phyloP scores from a whole-genome alignment of 345 rosid genomes.

The Tarenaya hassleriana region DNA sequence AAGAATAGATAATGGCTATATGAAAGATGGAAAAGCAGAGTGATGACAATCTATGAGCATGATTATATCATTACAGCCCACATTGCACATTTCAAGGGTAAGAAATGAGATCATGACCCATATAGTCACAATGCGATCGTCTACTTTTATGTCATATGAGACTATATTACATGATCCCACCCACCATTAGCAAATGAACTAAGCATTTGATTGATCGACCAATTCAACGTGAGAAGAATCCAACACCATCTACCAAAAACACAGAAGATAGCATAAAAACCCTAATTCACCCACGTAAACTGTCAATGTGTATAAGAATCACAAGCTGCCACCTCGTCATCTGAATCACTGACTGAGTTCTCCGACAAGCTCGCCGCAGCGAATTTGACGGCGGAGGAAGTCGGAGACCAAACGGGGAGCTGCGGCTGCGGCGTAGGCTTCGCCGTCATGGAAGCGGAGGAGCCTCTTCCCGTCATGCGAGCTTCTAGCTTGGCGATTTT shows the following conservation, averaged over 20 bases:
- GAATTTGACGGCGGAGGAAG: conserved; percentile 44
- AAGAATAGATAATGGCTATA: no score
- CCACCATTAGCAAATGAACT: not conserved
- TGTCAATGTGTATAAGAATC: not conserved
- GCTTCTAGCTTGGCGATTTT: conserved; percentile 99
- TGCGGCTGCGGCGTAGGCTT: conserved; percentile 30
- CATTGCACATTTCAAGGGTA: no score
- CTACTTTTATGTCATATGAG: no score
- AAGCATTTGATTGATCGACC: not conserved
- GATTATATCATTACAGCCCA: no score
- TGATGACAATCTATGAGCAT: no score
- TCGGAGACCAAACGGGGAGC: conserved; percentile 46
- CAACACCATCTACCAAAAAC: no score
- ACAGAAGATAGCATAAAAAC: no score
- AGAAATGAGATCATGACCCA: no score
- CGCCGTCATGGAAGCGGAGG: conserved; percentile 31
- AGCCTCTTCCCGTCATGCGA: conserved; percentile 81
- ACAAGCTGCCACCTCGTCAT: conserved; percentile 57
- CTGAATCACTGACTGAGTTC: conserved; percentile 78
- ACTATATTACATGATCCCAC: no score
- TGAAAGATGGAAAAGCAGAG: no score
- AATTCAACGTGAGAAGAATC: not conserved
- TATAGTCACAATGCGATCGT: no score
- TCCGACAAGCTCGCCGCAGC: conserved; percentile 40
- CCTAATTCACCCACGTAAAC: not conserved